Conservation (phyloP, 2,329 filamentous ascomycete species). For the Xylariaceae sp. region DNA sequence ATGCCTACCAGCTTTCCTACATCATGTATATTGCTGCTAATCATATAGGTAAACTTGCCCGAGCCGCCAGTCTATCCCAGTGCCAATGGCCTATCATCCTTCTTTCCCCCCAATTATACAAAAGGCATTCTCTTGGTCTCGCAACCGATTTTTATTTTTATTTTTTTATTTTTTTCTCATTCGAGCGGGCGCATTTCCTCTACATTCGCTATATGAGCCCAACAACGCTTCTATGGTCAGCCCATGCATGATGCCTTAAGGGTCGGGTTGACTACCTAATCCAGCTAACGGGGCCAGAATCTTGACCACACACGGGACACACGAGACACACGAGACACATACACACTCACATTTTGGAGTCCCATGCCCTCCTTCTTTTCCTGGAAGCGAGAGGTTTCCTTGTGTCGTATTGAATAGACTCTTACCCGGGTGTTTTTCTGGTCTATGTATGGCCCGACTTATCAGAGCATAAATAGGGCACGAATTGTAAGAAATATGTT, state of each 20-base stretch:
- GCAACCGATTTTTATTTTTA: neutral
- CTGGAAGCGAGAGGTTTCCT: neutral
- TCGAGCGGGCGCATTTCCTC: neutral
- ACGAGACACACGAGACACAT: too few relatives aligned
- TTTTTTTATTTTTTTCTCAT: neutral
- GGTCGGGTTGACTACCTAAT: neutral
- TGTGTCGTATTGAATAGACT: neutral
- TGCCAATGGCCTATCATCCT: too few relatives aligned
- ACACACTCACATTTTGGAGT: too few relatives aligned
- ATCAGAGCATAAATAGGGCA: neutral
- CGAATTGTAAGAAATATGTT: neutral
- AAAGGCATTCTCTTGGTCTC: neutral
- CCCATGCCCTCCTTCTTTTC: too few relatives aligned
- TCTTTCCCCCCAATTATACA: neutral
- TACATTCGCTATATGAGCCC: neutral
- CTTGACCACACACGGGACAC: neutral
- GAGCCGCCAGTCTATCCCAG: neutral
- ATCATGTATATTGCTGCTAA: neutral
- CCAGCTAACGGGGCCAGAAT: neutral
- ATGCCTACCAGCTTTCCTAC: too few relatives aligned
- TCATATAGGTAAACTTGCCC: neutral
- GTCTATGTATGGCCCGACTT: neutral
- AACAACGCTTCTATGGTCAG: neutral
- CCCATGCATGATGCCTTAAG: neutral
- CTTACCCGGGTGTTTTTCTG: neutral